Evolutionary conservation across 2,329 filamentous ascomycete genomes (phyloP).

Genomic region (Xylariaceae sp.): DNA sequence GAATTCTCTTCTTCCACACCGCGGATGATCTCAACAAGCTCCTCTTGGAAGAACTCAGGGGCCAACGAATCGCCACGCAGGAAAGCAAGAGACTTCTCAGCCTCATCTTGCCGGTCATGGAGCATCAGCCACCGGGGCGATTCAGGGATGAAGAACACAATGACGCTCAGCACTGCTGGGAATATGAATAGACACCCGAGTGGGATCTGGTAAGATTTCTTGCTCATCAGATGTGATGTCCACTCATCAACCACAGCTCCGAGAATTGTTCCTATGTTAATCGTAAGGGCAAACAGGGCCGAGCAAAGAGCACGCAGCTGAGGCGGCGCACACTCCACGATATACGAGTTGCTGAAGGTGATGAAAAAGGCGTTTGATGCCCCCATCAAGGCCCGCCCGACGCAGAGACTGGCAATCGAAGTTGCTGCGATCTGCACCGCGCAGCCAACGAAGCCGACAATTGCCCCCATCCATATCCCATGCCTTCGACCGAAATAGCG

Average conservation of each 20-base stretch:
- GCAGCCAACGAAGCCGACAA: constrained; percentile 27
- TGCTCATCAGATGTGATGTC: constrained; percentile 21
- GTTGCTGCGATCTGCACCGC: constrained; percentile 27
- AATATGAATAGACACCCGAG: constrained; percentile 23
- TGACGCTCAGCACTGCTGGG: constrained; percentile 17
- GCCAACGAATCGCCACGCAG: constrained; percentile 28
- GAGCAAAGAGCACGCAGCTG: constrained; percentile 18
- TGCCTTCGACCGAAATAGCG: constrained; percentile 29
- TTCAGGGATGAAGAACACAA: constrained; percentile 32
- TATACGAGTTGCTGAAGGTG: constrained; percentile 33
- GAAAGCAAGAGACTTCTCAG: constrained; percentile 27
- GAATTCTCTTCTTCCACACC: constrained; percentile 31
- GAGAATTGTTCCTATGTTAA: constrained; percentile 20
- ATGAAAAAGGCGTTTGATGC: constrained; percentile 33
- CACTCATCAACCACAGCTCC: constrained; percentile 20
- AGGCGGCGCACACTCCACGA: constrained; percentile 30
- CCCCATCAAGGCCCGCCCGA: constrained; percentile 32
- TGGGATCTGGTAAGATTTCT: constrained; percentile 24
- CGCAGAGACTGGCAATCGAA: constrained; percentile 24
- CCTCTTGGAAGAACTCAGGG: constrained; percentile 24
- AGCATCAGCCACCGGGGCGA: constrained; percentile 37
- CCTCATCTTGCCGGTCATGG: constrained; percentile 32
- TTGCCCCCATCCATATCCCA: constrained; percentile 30
- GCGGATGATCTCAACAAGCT: constrained; percentile 28
- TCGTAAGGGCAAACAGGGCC: constrained; percentile 18